These are phyloP conservation scores for Umbelopsis sp. DNA, from an alignment of 371 early-diverging fungal species.

Conservation along the genomic window DNA sequence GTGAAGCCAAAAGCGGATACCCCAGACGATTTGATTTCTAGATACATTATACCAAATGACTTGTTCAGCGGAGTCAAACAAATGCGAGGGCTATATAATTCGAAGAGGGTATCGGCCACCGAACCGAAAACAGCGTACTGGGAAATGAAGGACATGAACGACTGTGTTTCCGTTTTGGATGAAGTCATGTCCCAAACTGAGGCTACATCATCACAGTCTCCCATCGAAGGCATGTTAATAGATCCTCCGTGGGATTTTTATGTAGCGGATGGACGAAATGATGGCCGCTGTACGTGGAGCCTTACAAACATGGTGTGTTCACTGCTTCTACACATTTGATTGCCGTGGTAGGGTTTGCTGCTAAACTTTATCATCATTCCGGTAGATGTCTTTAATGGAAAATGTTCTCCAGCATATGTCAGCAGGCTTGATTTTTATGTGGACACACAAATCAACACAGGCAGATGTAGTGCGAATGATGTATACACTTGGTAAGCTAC, in stretches of 20 bases:
- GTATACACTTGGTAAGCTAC: conserved; percentile 51
- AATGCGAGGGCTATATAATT: conserved; percentile 3
- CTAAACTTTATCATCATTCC: background rate
- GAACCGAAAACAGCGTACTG: conserved; percentile 22
- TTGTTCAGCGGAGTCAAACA: conserved; percentile 46
- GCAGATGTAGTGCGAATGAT: conserved; percentile 63
- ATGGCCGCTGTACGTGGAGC: conserved; percentile 50
- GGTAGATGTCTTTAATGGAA: conserved; percentile 47
- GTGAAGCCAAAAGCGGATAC: conserved; percentile 38
- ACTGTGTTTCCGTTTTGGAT: conserved; percentile 30
- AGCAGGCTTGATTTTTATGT: conserved; percentile 62
- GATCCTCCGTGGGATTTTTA: conserved; percentile 72
- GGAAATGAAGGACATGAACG: conserved; percentile 40
- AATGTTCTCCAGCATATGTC: conserved; percentile 52
- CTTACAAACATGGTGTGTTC: conserved; percentile 39
- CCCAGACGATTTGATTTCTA: conserved; percentile 49
- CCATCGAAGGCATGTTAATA: conserved; percentile 58
- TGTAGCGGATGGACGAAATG: conserved; percentile 56
- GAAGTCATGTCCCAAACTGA: background rate
- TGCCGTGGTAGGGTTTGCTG: conserved; percentile 9
- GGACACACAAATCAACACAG: conserved; percentile 65
- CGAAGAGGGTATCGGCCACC: background rate
- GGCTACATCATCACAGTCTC: conserved; percentile 11
- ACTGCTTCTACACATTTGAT: conserved; percentile 19
- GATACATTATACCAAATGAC: conserved; percentile 44